phyloP scores from a whole-genome alignment of 306 rosid species.

The Castanea sativa region DNA sequence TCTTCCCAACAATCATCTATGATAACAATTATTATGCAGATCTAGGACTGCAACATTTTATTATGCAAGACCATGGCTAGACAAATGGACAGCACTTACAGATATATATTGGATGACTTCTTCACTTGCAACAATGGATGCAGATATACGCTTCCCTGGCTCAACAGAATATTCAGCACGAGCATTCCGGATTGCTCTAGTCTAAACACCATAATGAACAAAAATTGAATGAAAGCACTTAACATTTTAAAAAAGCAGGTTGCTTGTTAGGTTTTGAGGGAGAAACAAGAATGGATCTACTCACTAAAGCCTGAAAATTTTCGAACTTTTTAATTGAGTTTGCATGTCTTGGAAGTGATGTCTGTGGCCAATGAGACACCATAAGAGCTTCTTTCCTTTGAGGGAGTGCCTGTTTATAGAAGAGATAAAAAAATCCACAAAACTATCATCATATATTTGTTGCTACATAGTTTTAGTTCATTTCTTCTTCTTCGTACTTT shows the following conservation, averaged over 20 bases:
- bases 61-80: not conserved
- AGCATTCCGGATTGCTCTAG: conserved; percentile 82
- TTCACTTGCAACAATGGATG: conserved; percentile 74
- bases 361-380: conserved; percentile 82
- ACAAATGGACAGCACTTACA: conserved; percentile 48
- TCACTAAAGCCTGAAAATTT: conserved; percentile 84
- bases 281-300: conserved; percentile 26
- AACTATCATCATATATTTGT: not conserved
- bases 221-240: not conserved
- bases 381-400: conserved; percentile 74
- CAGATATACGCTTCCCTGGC: conserved; percentile 89
- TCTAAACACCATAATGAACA: conserved; percentile 40
- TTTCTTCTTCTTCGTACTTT: too few species aligned
- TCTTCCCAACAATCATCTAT: not conserved
- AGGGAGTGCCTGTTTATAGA: conserved; percentile 76
- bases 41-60: not conserved
- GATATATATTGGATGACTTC: conserved; percentile 73
- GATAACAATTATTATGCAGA: not conserved
- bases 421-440: not conserved
- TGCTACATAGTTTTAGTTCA: too few species aligned
- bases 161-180: conserved; percentile 98
- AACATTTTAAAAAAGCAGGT: not conserved
- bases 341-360: conserved; percentile 61
- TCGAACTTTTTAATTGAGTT: conserved; percentile 76
- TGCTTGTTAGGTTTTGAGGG: conserved; percentile 9